Conservation (phyloP, 1,139 yeast species). For the Zygosaccharomyces sapae region DNA sequence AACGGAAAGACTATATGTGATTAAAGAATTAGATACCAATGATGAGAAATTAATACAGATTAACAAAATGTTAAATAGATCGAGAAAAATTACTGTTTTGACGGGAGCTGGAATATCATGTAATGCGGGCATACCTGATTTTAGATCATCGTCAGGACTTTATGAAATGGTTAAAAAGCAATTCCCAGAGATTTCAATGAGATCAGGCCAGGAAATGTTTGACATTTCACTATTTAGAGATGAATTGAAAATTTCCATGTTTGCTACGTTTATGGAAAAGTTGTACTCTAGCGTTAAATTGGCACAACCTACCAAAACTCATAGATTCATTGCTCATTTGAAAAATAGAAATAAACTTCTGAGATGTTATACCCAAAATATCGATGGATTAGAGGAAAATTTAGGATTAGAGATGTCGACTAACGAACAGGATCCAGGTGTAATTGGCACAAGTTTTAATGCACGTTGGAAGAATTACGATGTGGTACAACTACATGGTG, state of each 20-base stretch:
- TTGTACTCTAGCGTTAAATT: conserved; percentile 56
- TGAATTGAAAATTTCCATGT: conserved; percentile 52
- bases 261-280: conserved; percentile 56
- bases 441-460: conserved; percentile 15
- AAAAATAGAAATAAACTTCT: conserved; percentile 64
- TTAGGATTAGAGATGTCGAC: conserved; percentile 35
- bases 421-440: conserved; percentile 5
- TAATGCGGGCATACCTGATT: conserved; percentile 95
- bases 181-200: conserved; percentile 57
- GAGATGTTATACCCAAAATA: conserved; percentile 80
- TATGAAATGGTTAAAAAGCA: conserved; percentile 68
- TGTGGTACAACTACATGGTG: conserved; percentile 89
- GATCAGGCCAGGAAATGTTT: conserved; percentile 77
- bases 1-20: conserved; percentile 18
- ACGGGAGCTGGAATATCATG: conserved; percentile 97
- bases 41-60: conserved; percentile 23
- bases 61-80: conserved; percentile 27
- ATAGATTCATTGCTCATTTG: conserved; percentile 62
- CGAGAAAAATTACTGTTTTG: conserved; percentile 52
- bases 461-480: conserved; percentile 57
- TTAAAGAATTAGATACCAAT: conserved; percentile 14
- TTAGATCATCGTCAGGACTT: conserved; percentile 77
- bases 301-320: conserved; percentile 83
- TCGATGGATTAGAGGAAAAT: conserved; percentile 43
- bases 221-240: conserved; percentile 78